Percentiles rank a stretch among this genome's conserved stretches.
Conservation (phyloP, 2,329 filamentous ascomycete genomes). For the Orbilia ellipsospora region DNA sequence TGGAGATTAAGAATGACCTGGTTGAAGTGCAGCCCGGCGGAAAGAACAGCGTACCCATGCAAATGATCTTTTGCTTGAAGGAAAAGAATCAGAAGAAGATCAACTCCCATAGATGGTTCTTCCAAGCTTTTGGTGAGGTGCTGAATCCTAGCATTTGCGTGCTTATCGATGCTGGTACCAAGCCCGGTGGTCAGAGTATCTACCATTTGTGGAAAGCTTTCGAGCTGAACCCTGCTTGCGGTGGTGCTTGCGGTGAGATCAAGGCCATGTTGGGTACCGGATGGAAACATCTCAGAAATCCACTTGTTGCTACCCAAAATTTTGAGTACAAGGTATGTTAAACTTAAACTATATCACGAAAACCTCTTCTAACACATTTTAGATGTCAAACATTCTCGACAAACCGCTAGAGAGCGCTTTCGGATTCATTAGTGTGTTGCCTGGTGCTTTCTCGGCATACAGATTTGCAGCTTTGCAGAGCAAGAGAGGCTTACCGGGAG, state of each 20-base stretch:
- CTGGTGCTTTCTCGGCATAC: constrained; percentile 98
- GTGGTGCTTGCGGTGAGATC: constrained; percentile 96
- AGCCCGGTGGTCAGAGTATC: constrained; percentile 91
- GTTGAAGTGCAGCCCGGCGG: constrained; percentile 85
- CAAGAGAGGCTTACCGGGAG: constrained; percentile 62
- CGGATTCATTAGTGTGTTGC: constrained; percentile 95
- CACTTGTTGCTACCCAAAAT: constrained; percentile 94
- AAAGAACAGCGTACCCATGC: constrained; percentile 75
- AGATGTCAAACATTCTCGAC: constrained; percentile 97
- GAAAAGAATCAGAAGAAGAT: constrained; percentile 99
- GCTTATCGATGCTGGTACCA: constrained; percentile 93
- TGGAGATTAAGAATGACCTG: constrained; percentile 89
- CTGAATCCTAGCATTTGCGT: constrained; percentile 97
- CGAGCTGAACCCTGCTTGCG: constrained; percentile 96
- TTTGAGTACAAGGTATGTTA: constrained; percentile 85
- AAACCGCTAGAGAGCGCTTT: constrained; percentile 98
- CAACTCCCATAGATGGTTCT: constrained; percentile 99
- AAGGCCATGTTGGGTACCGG: constrained; percentile 92
- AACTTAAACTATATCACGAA: no score
- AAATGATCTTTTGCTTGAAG: constrained; percentile 97
- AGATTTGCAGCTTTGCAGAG: constrained; percentile 94
- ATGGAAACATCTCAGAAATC: constrained; percentile 90
- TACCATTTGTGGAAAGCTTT: constrained; percentile 99
- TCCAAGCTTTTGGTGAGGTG: constrained; percentile 92
- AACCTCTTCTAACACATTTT: not conserved